Percentiles rank a stretch among this genome's conserved stretches.
Evolutionary conservation across 106 monocot species (phyloP).

Genomic region (Xerophyta viscosa): DNA sequence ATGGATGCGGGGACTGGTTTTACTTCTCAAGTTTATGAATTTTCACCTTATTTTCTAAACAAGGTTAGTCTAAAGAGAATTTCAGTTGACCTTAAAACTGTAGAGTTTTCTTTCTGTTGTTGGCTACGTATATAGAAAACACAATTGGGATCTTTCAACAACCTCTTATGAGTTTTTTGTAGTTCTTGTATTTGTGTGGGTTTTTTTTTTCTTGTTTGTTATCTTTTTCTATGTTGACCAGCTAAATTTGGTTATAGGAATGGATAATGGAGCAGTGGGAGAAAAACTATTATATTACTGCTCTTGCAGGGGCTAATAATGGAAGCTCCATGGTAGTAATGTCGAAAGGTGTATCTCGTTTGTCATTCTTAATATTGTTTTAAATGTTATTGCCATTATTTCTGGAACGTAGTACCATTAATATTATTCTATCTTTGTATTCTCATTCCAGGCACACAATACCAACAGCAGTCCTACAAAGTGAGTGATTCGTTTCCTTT

Average conservation of each 20-base stretch:
- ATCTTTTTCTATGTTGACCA: neutral
- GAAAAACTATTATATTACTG: constrained; percentile 80
- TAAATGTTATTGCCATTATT: neutral
- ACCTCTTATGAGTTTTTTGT: too few species aligned
- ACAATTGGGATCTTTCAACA: too few species aligned
- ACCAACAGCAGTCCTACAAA: constrained; percentile 85
- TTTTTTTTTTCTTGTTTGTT: neutral
- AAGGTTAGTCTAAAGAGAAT: too few species aligned
- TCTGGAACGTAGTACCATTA: too few species aligned
- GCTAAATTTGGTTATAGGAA: constrained; percentile 33
- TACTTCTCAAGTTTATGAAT: constrained; percentile 79
- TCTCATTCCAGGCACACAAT: constrained; percentile 58
- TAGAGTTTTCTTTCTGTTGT: too few species aligned
- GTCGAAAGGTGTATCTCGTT: constrained; percentile 54
- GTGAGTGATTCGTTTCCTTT: constrained; percentile 86
- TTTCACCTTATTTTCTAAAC: constrained; percentile 78
- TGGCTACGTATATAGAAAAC: too few species aligned
- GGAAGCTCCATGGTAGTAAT: constrained; percentile 76
- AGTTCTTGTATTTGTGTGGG: too few species aligned
- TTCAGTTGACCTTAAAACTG: too few species aligned
- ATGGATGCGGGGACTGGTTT: constrained; percentile 99
- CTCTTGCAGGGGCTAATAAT: constrained; percentile 70
- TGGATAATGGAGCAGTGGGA: constrained; percentile 98
- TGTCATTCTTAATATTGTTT: neutral
- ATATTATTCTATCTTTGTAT: too few species aligned